These are phyloP conservation scores for Zygoascus sp. DNA, from an alignment of 1,139 yeast genomes.

Conservation along the genomic window DNA sequence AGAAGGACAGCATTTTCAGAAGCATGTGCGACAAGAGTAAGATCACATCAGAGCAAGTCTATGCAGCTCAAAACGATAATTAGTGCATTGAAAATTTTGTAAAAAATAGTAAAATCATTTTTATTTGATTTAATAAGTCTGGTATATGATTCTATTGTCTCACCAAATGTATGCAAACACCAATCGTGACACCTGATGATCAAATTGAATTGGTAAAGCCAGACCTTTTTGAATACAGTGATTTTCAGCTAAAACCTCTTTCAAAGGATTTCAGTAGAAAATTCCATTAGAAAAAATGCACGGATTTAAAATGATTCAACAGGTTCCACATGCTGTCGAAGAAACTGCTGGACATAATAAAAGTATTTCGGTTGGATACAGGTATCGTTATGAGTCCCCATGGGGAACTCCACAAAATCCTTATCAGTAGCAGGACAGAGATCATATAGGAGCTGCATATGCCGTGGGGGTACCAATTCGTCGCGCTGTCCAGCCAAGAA, in stretches of 20 bases:
- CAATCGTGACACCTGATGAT: too few species aligned
- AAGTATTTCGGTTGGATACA: constrained; percentile 70
- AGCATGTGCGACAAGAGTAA: constrained; percentile 59
- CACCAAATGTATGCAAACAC: too few species aligned
- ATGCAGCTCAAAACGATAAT: background rate
- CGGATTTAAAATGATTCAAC: constrained; percentile 18
- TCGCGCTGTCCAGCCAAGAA: constrained; percentile 72
- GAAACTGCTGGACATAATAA: constrained; percentile 59
- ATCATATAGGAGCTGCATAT: constrained; percentile 62
- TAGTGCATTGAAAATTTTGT: background rate
- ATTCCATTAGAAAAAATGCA: background rate
- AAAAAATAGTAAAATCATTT: background rate
- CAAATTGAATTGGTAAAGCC: too few species aligned
- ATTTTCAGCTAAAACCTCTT: too few species aligned
- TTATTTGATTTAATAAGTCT: background rate
- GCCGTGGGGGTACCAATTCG: constrained; percentile 87
- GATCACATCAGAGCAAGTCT: constrained; percentile 39
- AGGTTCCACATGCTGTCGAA: constrained; percentile 40
- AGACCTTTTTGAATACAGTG: too few species aligned
- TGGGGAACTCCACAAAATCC: constrained; percentile 47
- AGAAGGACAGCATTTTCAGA: constrained; percentile 46
- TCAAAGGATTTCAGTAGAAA: background rate
- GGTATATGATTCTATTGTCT: too few species aligned
- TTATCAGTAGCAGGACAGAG: constrained; percentile 27
- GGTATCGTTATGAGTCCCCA: constrained; percentile 77